Base-by-base conservation (phyloP, 352 stramenopile species). In the Pythium phragmitis region DNA sequence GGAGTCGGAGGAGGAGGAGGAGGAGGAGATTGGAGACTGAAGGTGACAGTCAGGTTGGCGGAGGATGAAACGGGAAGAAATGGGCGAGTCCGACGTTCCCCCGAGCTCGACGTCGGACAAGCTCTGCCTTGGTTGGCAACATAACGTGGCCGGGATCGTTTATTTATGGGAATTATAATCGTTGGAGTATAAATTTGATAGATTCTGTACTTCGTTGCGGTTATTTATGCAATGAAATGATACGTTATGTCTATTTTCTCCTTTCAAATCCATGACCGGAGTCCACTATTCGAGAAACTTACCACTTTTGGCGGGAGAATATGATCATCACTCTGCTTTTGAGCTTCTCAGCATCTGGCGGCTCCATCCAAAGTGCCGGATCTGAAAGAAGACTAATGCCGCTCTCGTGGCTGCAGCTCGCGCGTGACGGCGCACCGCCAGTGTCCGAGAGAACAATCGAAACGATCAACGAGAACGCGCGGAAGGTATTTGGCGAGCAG, bases 331-430 rank as follows among this genome's bases (percentile, higher is more conserved):
- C 16, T 21, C 17, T 7, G 12, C 4, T 21, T 46, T 46, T 6
- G 39, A 46, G 9, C 39, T 46, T 17, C 39, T 46, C 39, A 39
- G 11, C 34, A 39, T 39, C 34, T 39, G 34, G 34, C 34, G 34
- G 26, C 34, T 2, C 34, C 34, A 39, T n/a, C n/a, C n/a, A n/a
- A n/a, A n/a, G n/a, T n/a, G n/a, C 34, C 7, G 34, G 34, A 39
- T 39, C 7, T 5, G 11, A 8, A 39, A 39, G 7, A 39, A 39
- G 5, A 39, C 3, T 4, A 12, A 60, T 60, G 53, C n/a, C 53
- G 53, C 39, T 60, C 53, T 28, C 53, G 53, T 60, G 53, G 53
- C 5, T 60, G 53, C 34, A 60, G 23, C 53, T 60, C 23, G 53
- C 53, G 13, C 19, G 16, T 4, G 41, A 16, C 23, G 53, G 53